Base-by-base conservation (phyloP, 768 basidiomycete genomes). In the Russula brevipes region DNA sequence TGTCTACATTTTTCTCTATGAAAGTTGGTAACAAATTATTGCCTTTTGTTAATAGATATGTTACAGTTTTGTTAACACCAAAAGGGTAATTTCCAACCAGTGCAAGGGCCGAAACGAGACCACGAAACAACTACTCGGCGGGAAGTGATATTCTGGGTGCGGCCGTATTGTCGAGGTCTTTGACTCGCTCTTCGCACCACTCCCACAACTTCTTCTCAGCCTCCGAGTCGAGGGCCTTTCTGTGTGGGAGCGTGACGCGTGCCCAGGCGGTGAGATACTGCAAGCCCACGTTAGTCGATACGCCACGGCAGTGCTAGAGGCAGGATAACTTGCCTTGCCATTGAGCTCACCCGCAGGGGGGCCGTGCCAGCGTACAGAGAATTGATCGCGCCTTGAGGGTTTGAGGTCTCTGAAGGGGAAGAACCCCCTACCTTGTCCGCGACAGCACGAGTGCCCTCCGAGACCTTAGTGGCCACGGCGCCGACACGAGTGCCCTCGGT, bases 261-360 rank as follows among this genome's bases (percentile, higher is more conserved):
- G 58, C 50, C 41, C 39, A 59, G 9, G 50, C 19, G 9, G 59
- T 59, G 12, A 59, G 41, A 17, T 59, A 59, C 51, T 59, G 16
- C 10, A 14, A 5, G 3, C 36, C 14, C n/a, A 30, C 4, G 33
- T 59, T 14, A 59, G 39, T 30, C 17, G 14, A 36, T 14, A 24
- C 11, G 8, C 14, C n/a, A 44, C 5, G 14, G n/a, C 14, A 59
- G n/a, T 52, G 7, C 7, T 5, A 10, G 42, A 24, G 5, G 12
- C 38, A 38, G 8, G 41, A 44, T 30, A 5, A 10, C 59, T 3
- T 24, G 52, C 59, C 51, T 36, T 42, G n/a, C 59, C 59, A 30
- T 44, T 52, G 5, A 36, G 42, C 2, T 59, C n/a, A 4, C 59
- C 51, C 19, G 59, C 59, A 19, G 1, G 2, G 7, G n/a, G 19